phyloP scores from a whole-genome alignment of 176 grass and related monocot genomes.

The Eleusine indica region DNA sequence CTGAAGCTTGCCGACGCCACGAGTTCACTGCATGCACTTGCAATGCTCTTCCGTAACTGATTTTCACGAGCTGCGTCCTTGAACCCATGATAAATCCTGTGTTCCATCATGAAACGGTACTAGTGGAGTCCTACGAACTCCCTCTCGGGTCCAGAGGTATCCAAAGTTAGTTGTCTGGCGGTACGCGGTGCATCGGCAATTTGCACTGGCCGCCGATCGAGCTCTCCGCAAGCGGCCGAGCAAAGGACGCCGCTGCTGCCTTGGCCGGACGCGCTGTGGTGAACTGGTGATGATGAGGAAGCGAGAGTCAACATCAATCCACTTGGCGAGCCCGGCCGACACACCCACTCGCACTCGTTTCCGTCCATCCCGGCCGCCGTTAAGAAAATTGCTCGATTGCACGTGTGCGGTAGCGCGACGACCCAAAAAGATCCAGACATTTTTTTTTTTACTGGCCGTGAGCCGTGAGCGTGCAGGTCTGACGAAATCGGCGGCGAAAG shows the following conservation, averaged over 20 bases:
- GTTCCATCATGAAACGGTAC: too few relatives aligned
- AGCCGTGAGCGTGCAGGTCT: neutral
- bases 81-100: neutral
- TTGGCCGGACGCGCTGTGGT: neutral
- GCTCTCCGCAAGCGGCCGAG: neutral
- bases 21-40: neutral
- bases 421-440: neutral
- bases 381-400: neutral
- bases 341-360: neutral
- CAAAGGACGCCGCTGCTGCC: neutral
- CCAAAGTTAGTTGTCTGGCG: neutral
- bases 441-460: neutral
- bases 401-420: constrained; percentile 5
- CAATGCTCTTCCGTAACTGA: neutral
- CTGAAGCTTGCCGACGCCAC: neutral
- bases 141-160: neutral
- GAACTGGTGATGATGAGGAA: neutral
- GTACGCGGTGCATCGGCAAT: neutral
- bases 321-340: constrained; percentile 17
- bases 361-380: neutral
- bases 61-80: neutral
- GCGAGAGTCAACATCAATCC: neutral
- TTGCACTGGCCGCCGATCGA: neutral
- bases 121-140: too few relatives aligned
- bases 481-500: neutral